Evolutionary conservation across 257 asterid genomes (phyloP).

Genomic region (Scutellaria barbata): DNA sequence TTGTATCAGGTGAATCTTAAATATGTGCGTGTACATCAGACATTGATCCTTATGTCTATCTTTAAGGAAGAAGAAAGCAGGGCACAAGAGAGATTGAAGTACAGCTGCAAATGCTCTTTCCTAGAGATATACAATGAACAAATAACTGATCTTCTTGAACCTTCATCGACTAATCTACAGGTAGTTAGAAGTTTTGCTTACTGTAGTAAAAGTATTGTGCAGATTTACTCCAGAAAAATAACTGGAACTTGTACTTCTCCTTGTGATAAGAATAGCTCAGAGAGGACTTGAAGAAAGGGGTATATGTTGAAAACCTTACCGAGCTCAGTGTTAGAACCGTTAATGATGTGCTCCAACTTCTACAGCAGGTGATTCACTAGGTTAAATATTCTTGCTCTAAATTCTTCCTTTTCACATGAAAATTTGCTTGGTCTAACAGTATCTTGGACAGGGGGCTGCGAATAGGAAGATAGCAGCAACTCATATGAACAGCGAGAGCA

Average conservation of each 20-base stretch:
- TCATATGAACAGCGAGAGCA: constrained; percentile 84
- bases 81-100: constrained; percentile 63
- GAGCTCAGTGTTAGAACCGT: constrained; percentile 68
- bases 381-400: constrained; percentile 33
- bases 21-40: neutral
- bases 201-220: neutral
- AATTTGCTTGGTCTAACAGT: constrained; percentile 36
- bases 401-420: neutral
- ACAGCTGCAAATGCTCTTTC: constrained; percentile 90
- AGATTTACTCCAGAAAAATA: neutral
- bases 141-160: constrained; percentile 90
- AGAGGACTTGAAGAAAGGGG: constrained; percentile 85
- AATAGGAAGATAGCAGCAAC: constrained; percentile 88
- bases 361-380: constrained; percentile 68
- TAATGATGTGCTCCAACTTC: constrained; percentile 65
- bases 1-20: constrained; percentile 6
- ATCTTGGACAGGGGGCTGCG: constrained; percentile 71
- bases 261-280: constrained; percentile 57
- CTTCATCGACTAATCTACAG: constrained; percentile 79
- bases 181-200: constrained; percentile 43
- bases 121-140: constrained; percentile 92
- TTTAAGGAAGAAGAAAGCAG: constrained; percentile 77
- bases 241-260: constrained; percentile 14
- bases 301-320: constrained; percentile 83
- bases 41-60: constrained; percentile 33